Percentiles rank a stretch among this genome's conserved stretches.
These are phyloP conservation scores for Phialocephala sp. DNA, from an alignment of 2,329 filamentous ascomycete genomes.

Conservation along the genomic window DNA sequence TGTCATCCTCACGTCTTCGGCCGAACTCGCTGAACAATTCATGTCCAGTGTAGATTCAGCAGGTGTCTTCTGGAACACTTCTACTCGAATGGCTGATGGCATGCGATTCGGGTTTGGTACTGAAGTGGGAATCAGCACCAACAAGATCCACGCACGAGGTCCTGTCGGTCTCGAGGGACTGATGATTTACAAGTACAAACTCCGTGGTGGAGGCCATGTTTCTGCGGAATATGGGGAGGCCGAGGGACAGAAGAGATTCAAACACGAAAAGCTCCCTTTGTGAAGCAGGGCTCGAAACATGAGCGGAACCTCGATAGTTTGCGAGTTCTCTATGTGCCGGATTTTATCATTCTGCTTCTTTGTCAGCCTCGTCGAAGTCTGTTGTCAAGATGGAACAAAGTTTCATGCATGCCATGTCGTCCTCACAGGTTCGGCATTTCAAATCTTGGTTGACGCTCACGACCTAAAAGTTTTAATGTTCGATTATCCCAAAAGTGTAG, in stretches of 20 bases:
- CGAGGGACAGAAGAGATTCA: conserved; percentile 62
- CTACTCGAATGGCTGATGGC: conserved; percentile 91
- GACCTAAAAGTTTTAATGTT: background rate
- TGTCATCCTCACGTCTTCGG: conserved; percentile 77
- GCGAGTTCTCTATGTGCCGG: too few relatives aligned
- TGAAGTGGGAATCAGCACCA: conserved; percentile 97
- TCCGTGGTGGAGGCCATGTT: conserved; percentile 83
- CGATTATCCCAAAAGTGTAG: background rate
- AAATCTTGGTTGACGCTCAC: too few relatives aligned
- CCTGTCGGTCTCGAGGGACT: conserved; percentile 93
- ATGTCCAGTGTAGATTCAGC: conserved; percentile 86
- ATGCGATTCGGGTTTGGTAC: conserved; percentile 98
- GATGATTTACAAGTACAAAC: conserved; percentile 96
- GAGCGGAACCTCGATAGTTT: too few relatives aligned
- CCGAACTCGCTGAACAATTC: conserved; percentile 76
- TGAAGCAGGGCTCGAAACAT: conserved; percentile 14
- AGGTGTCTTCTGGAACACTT: conserved; percentile 97
- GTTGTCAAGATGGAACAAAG: background rate
- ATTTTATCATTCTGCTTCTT: too few relatives aligned
- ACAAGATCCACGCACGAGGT: conserved; percentile 94
- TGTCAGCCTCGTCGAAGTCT: background rate
- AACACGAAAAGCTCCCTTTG: conserved; percentile 57
- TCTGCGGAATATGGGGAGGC: conserved; percentile 75
- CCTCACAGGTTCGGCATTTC: background rate
- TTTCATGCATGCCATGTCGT: background rate